Base-by-base conservation (phyloP, 306 rosid genomes). In the Sindora glabra region DNA sequence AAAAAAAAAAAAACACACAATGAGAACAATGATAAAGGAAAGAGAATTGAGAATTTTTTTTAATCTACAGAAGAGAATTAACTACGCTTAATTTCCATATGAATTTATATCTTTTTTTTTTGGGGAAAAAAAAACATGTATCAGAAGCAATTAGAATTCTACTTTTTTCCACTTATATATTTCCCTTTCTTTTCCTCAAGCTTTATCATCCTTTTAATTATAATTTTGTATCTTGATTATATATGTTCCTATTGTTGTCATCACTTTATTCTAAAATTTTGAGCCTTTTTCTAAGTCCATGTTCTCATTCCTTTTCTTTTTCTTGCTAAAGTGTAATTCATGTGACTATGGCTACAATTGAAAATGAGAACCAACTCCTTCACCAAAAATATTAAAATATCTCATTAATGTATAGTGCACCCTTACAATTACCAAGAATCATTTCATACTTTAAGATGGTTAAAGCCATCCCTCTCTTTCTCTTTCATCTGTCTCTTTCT, bases 371-470 rank as follows among this genome's bases (percentile, higher is more conserved):
- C 69, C 65, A 64, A 78, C n/a, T 29, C 59, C 61, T 69, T 73
- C 70, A 74, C 75, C 69, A 72, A 61, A 67, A 58, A 65, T 50
- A 76, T 48, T 72, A 60, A 67, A 67, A 72, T 64, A 73, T 71
- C 71, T 70, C 77, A 75, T 81, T 58, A 68, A 68, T 70, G 77
- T 64, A 80, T 79, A 88, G 85, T 82, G 87, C 80, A 75, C 87
- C 80, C 75, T 64, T 80, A 67, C 96, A 85, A 74, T 82, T 88
- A 85, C 87, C 87, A 79, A 84, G 95, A 89, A 79, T 79, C 84
- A 73, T 81, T 79, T 84, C 87, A 72, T 75, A 70, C 85, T 77
- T 75, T 72, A 73, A 67, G 76, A 78, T 77, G 56, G 48, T 67
- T 77, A 74, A 81, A 77, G 75, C n/a, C n/a, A n/a, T n/a, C 67